phyloP scores from a whole-genome alignment of 2,329 filamentous ascomycete species.

The Fusarium sp. region DNA sequence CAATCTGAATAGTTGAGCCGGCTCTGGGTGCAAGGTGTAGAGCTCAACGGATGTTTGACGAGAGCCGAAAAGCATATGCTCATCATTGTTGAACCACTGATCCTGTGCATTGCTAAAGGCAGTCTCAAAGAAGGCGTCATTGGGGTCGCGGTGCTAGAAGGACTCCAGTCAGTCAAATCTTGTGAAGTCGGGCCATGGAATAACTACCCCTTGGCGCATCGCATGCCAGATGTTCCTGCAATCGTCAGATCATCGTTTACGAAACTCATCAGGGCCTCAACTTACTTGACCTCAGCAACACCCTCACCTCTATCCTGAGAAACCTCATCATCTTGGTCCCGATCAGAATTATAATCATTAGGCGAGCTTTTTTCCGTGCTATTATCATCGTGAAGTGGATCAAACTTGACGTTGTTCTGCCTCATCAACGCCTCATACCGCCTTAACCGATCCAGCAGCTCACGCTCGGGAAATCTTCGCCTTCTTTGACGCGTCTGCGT shows the following conservation, averaged over 20 bases:
- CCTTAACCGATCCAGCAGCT: constrained; percentile 67
- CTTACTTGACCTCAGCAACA: constrained; percentile 32
- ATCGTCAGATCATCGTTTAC: not conserved
- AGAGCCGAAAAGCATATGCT: constrained; percentile 66
- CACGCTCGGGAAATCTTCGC: constrained; percentile 66
- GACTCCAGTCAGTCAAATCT: no score
- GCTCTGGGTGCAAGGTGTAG: constrained; percentile 62
- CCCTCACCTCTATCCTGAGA: not conserved
- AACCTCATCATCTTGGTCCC: constrained; percentile 12
- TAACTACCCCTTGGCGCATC: constrained; percentile 18
- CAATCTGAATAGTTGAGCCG: constrained; percentile 59
- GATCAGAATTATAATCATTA: constrained; percentile 9
- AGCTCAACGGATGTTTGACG: constrained; percentile 57
- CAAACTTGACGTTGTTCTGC: constrained; percentile 67
- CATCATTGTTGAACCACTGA: constrained; percentile 55
- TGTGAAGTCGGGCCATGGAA: no score
- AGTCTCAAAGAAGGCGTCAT: constrained; percentile 8
- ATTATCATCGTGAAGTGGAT: constrained; percentile 53
- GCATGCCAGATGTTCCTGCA: constrained; percentile 17
- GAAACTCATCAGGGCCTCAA: not conserved
- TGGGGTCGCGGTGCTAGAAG: not conserved
- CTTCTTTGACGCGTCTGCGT: constrained; percentile 51
- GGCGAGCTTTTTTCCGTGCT: not conserved
- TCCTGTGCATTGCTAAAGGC: constrained; percentile 62
- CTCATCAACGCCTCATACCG: constrained; percentile 69